Conservation (phyloP, 2,329 filamentous ascomycete genomes). For the Cryoendolithus antarcticus region DNA sequence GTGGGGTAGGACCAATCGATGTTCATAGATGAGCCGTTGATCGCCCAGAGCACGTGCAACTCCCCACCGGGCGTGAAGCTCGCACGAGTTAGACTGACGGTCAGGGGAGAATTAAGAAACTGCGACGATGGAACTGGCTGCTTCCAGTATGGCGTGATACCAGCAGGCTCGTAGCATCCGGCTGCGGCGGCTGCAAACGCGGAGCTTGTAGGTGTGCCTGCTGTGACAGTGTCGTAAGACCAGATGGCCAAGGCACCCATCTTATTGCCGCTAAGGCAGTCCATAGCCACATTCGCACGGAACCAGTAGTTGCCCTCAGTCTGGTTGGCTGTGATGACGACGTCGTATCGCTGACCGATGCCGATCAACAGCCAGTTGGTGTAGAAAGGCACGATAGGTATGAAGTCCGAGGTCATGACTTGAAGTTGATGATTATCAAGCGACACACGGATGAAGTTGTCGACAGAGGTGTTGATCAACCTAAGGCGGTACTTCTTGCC, state of each 20-base stretch:
- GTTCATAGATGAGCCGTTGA: constrained; percentile 21
- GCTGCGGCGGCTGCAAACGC: constrained; percentile 14
- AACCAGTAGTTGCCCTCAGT: constrained; percentile 34
- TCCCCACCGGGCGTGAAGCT: constrained; percentile 25
- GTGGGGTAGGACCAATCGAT: constrained; percentile 28
- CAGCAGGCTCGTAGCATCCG: constrained; percentile 19
- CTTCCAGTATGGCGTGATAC: constrained; percentile 21
- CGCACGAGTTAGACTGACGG: constrained; percentile 20
- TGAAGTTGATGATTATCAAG: constrained; percentile 24
- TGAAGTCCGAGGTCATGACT: constrained; percentile 27
- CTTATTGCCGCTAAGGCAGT: constrained; percentile 24
- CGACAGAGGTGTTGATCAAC: constrained; percentile 34
- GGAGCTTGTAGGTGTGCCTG: constrained; percentile 11
- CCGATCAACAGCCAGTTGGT: constrained; percentile 24
- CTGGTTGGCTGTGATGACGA: constrained; percentile 34
- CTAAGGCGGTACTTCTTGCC: constrained; percentile 32
- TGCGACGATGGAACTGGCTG: constrained; percentile 24
- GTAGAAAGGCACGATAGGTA: constrained; percentile 23
- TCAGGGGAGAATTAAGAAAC: constrained; percentile 19
- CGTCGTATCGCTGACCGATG: constrained; percentile 36
- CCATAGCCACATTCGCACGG: constrained; percentile 26
- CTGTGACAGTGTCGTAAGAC: constrained; percentile 19
- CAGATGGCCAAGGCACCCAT: constrained; percentile 25
- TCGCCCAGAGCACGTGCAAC: constrained; percentile 26
- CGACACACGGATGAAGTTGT: constrained; percentile 30